phyloP scores from a whole-genome alignment of 2,329 filamentous ascomycete species.

The Nothophaeocryptopus gaeumannii region DNA sequence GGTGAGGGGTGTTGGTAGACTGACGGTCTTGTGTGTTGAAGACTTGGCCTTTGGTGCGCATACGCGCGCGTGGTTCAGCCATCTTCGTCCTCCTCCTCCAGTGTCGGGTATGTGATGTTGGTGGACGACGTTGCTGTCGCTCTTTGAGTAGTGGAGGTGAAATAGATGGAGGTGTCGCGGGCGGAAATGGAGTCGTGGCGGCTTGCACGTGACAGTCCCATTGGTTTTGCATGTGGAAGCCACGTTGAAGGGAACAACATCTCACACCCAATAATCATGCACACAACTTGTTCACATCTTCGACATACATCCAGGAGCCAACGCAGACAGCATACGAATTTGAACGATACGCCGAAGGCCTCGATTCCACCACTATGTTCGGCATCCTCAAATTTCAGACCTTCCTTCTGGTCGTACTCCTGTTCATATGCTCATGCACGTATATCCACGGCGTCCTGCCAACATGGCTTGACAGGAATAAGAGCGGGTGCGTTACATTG shows the following conservation, averaged over 20 bases:
- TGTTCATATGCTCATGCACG: slow-evolving; percentile 92
- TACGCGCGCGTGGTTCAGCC: slow-evolving; percentile 50
- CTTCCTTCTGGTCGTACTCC: slow-evolving; percentile 86
- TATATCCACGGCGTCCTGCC: slow-evolving; percentile 91
- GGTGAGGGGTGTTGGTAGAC: too few species aligned
- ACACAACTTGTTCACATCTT: too few species aligned
- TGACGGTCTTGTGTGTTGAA: slow-evolving; percentile 35
- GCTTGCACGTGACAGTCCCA: too few species aligned
- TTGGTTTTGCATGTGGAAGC: too few species aligned
- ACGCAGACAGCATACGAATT: too few species aligned
- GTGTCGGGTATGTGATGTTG: neutral
- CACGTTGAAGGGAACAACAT: slow-evolving; percentile 3
- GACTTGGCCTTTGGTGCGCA: slow-evolving; percentile 47
- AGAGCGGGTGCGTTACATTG: slow-evolving; percentile 66
- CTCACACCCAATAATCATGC: neutral
- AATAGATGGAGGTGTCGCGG: too few species aligned
- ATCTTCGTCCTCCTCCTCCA: slow-evolving; percentile 31
- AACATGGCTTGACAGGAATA: slow-evolving; percentile 85
- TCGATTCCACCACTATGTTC: slow-evolving; percentile 56
- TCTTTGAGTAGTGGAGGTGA: too few species aligned
- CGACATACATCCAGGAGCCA: too few species aligned
- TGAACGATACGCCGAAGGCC: neutral
- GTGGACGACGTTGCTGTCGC: too few species aligned
- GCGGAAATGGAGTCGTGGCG: too few species aligned
- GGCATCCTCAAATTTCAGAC: slow-evolving; percentile 99